phyloP scores from a whole-genome alignment of 768 basidiomycete genomes.

The Sporobolomyces phaffii region DNA sequence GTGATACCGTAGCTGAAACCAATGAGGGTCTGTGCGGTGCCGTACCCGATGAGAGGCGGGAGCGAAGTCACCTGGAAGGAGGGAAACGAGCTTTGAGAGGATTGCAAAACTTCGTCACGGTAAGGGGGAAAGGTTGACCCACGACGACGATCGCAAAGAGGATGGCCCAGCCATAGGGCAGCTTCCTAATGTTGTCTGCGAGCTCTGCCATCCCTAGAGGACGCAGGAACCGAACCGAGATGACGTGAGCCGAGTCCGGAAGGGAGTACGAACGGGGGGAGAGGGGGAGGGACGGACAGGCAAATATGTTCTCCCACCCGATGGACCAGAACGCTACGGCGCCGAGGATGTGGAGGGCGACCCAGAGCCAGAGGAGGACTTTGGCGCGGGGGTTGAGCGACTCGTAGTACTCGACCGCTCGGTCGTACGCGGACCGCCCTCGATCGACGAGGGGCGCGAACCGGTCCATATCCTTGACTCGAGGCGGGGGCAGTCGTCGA shows the following conservation, averaged over 20 bases:
- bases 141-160: constrained; percentile 19
- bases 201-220: background rate
- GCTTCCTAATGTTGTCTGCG: constrained; percentile 17
- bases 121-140: background rate
- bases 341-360: constrained; percentile 17
- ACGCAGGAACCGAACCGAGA: no score
- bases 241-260: background rate
- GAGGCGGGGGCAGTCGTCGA: no score
- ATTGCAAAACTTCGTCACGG: background rate
- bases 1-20: constrained; percentile 79
- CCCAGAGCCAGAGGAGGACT: constrained; percentile 10
- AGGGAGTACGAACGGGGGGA: background rate
- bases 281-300: constrained; percentile 11
- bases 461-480: background rate
- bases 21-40: constrained; percentile 59
- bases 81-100: background rate
- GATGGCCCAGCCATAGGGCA: constrained; percentile 16
- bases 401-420: constrained; percentile 3
- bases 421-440: background rate
- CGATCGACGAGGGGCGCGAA: background rate
- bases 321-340: background rate
- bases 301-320: constrained; percentile 20
- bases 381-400: background rate
- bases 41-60: constrained; percentile 63
- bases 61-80: constrained; percentile 43